phyloP scores from a whole-genome alignment of 345 rosid species.

The Capsella bursapastoris region DNA sequence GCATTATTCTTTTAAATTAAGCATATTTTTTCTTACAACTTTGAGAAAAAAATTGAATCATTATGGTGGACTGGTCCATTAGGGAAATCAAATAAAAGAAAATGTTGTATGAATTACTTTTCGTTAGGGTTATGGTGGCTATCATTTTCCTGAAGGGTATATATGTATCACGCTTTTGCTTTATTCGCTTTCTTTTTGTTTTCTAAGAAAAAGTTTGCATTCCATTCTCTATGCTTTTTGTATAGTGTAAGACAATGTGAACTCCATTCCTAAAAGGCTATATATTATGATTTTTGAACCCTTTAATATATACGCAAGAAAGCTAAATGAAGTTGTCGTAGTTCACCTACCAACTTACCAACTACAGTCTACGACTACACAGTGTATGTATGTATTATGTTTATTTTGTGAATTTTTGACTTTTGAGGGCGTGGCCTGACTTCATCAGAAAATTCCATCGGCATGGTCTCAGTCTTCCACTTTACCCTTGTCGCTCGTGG shows the following conservation, averaged over 20 bases:
- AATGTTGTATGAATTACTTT: neutral
- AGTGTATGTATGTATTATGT: neutral
- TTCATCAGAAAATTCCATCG: slow-evolving; percentile 12
- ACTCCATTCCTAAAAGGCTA: neutral
- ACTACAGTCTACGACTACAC: neutral
- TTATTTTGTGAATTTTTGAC: neutral
- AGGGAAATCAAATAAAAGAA: neutral
- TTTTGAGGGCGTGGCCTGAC: slow-evolving; percentile 32
- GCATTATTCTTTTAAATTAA: neutral
- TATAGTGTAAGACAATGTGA: neutral
- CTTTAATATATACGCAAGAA: neutral
- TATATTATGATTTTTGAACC: neutral
- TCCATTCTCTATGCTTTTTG: neutral
- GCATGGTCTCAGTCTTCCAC: slow-evolving; percentile 15
- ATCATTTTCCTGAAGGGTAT: slow-evolving; percentile 5
- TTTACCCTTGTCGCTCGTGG: neutral
- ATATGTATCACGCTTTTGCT: slow-evolving; percentile 22
- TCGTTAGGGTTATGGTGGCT: neutral
- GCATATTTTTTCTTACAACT: neutral
- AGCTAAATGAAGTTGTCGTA: slow-evolving; percentile 12
- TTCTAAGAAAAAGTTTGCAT: slow-evolving; percentile 2
- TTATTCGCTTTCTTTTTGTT: slow-evolving; percentile 21
- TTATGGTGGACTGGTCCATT: neutral
- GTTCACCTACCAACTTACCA: slow-evolving; percentile 29
- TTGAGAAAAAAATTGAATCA: neutral